Evolutionary conservation across 2,329 filamentous ascomycete species (phyloP), one percentile per base, ranked within the genome.

Genomic region (Colletotrichum tropicicola): DNA sequence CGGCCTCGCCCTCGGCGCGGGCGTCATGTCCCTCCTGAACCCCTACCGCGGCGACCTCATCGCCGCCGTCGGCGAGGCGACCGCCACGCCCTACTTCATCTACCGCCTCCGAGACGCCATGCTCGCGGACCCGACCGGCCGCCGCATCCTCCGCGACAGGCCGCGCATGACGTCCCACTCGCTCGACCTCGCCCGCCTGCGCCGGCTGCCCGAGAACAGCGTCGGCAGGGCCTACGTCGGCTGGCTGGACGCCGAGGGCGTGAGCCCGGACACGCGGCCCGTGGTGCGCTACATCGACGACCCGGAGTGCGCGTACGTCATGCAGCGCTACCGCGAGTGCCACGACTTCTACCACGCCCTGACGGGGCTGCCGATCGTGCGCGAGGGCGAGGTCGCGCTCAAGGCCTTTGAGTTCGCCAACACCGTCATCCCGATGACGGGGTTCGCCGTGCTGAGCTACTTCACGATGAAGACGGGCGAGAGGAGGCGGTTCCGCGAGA

Each of bases 361-460:
- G 55, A 97, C 94, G 0, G 95, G 95, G 0, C 80, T 99, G 49
- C 96, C 96, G 0, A 88, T 97, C 43, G 91, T 97, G 68, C 87
- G 94, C n/a, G 96, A 99, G 82, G 96, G 96, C 25, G 96, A 99
- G 82, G 87, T 99, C 12, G 96, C 95, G n/a, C 86, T 99, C 70
- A 99, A 99, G 80, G 94, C 94, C 0, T 97, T 99, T 70, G 96
- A 99, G 81, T 99, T 97, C 76, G 89, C 94, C 25, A 99, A 98
- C 75, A 98, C 94, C 1, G 80, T 97, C 32, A 81, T 99, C 58
- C 96, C 96, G 0, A 99, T 99, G 96, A 97, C 96, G 8, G 96
- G 92, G 0, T 78, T 99, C 68, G 93, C 91, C 73, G 84, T 97
- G 55, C 88, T 94, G 63, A 93, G 94, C 2, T 93, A 97, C 25